These are phyloP conservation scores for Bauhinia variegata DNA, from an alignment of 306 rosid genomes.

Conservation along the genomic window DNA sequence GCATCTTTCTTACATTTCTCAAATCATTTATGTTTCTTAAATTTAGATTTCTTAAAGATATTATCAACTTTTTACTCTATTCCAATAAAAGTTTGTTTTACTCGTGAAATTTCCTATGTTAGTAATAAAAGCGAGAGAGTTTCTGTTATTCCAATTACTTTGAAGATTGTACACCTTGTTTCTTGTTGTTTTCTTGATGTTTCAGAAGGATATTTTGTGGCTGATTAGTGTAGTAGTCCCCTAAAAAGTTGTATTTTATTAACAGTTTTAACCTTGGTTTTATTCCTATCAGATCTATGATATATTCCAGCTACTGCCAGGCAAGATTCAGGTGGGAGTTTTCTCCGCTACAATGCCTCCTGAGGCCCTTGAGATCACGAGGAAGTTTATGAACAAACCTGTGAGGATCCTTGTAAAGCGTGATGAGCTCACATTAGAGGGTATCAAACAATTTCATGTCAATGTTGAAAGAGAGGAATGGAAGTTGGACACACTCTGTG, in stretches of 20 bases:
- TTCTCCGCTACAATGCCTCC: constrained; percentile 92
- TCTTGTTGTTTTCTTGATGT: background rate
- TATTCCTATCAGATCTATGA: constrained; percentile 67
- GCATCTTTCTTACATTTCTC: too few relatives aligned
- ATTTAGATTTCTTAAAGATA: too few relatives aligned
- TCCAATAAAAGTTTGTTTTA: too few relatives aligned
- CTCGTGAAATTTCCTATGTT: too few relatives aligned
- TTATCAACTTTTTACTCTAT: too few relatives aligned
- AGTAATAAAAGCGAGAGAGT: too few relatives aligned
- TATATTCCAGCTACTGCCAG: constrained; percentile 76
- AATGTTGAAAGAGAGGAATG: constrained; percentile 77
- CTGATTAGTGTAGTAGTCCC: background rate
- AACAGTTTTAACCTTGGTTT: constrained; percentile 14
- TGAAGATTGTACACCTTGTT: too few relatives aligned
- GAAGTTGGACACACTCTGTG: constrained; percentile 82
- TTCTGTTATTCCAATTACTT: too few relatives aligned
- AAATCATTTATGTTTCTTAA: too few relatives aligned
- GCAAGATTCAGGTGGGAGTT: constrained; percentile 78
- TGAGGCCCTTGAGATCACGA: constrained; percentile 85
- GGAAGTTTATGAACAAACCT: constrained; percentile 85
- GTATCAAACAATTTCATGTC: constrained; percentile 78
- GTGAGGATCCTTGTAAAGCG: constrained; percentile 91
- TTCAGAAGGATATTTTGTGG: background rate
- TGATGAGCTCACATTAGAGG: constrained; percentile 84
- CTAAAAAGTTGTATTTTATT: background rate